Percentiles rank a stretch among this genome's conserved stretches.
These are phyloP conservation scores for Plectosphaerella sp. DNA, from an alignment of 2,329 filamentous ascomycete genomes.

Conservation along the genomic window DNA sequence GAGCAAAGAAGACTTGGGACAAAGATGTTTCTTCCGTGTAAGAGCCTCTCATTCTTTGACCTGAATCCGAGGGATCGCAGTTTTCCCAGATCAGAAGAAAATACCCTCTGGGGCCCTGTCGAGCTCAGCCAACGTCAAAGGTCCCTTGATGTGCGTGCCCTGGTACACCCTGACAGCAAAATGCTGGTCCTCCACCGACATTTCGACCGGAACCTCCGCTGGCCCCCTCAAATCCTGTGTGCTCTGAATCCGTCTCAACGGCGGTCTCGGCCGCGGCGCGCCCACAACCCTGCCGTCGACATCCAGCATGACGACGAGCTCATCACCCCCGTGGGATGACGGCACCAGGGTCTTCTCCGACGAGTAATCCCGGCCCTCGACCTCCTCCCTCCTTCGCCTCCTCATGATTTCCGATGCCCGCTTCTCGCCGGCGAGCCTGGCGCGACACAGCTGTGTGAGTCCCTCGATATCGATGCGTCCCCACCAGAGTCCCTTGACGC, in stretches of 20 bases:
- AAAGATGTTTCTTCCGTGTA: too few relatives aligned
- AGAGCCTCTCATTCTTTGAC: too few relatives aligned
- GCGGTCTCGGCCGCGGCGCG: not conserved
- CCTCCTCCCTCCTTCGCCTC: not conserved
- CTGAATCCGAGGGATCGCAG: too few relatives aligned
- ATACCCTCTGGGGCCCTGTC: too few relatives aligned
- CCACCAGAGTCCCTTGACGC: constrained; percentile 8
- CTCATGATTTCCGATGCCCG: constrained; percentile 2
- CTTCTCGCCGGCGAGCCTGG: not conserved
- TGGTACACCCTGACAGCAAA: too few relatives aligned
- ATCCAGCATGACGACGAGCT: not conserved
- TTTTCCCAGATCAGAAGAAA: too few relatives aligned
- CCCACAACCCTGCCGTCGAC: not conserved
- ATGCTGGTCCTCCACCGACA: too few relatives aligned
- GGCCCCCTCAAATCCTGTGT: not conserved
- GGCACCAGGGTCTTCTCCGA: not conserved
- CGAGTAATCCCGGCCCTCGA: not conserved
- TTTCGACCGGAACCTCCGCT: not conserved
- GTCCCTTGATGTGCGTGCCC: too few relatives aligned
- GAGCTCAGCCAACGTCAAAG: too few relatives aligned
- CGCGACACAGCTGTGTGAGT: constrained; percentile 7
- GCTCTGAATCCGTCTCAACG: not conserved
- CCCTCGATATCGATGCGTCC: constrained; percentile 4
- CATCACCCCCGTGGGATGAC: not conserved
- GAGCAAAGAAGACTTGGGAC: too few relatives aligned